Evolutionary conservation across 2,329 filamentous ascomycete species (phyloP), one percentile per base, ranked within the genome.

Genomic region (Xylariaceae sp.): DNA sequence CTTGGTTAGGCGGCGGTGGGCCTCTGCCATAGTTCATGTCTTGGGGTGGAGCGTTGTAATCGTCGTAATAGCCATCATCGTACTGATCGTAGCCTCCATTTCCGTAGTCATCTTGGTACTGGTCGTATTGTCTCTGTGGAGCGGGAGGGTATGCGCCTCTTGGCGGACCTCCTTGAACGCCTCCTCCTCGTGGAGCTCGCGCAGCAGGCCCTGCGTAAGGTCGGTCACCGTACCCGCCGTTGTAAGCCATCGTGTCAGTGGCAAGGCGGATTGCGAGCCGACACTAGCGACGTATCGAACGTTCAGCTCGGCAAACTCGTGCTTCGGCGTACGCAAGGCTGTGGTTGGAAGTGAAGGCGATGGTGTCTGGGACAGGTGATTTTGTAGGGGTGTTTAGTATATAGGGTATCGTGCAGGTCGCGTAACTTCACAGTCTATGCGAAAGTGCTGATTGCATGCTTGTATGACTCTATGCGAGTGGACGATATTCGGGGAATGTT

Each of bases 121-220:
- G 69, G 48, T 77, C 71, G 53, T 78, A 76, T 50, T 78, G 64
- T 50, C 58, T 58, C 41, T 61, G 61, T 1, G 60, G 56, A 31
- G 57, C 42, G 14, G 58, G 63, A 2, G 61, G 62, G 45, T 64
- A 66, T 18, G 47, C 46, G 47, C 61, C 63, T 52, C 63, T 57
- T n/a, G 56, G 53, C 18, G 56, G 59, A 31, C 61, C 60, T 14
- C 63, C 54, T 39, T 54, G 62, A 14, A 5, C 34, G 13, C 57
- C 60, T 33, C 61, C 60, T 16, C 63, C 54, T 40, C 56, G 63
- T 31, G 72, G 71, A 43, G 60, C 64, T 49, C 73, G 74, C 42
- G 71, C 71, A 47, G 72, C 74, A 31, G 71, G 73, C 36, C 75
- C 76, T 55, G 70, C 72, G 61, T 80, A 79, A n/a, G 74, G 73